A percentile compares a stretch with the other conserved stretches of the same genome.
Evolutionary conservation across 139 green algal species (phyloP).

Genomic region (Chlamydomonas urium): DNA sequence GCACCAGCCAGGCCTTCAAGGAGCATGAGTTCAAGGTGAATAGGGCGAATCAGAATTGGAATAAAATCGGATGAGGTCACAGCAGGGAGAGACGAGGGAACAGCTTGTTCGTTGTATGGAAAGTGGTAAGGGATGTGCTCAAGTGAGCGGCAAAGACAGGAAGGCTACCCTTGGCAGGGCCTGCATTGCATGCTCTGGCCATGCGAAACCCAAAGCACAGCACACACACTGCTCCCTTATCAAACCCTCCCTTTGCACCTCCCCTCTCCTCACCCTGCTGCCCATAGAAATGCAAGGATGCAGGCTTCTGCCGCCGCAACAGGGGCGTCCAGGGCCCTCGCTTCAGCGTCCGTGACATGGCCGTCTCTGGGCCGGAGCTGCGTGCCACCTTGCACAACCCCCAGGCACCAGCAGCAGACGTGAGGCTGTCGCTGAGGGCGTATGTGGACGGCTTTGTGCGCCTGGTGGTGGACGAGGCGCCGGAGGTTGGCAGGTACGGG

Average conservation of each 20-base stretch:
- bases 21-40: slow-evolving; percentile 87
- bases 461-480: slow-evolving; percentile 71
- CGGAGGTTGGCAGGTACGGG: neutral
- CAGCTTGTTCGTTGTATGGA: too few species aligned
- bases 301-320: slow-evolving; percentile 83
- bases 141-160: too few species aligned
- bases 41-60: too few species aligned
- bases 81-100: too few species aligned
- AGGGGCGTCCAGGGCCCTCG: slow-evolving; percentile 42
- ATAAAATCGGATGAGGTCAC: too few species aligned
- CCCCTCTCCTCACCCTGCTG: neutral
- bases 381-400: slow-evolving; percentile 51
- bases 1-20: too few species aligned
- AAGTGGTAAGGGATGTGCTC: too few species aligned
- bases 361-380: slow-evolving; percentile 46
- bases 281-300: slow-evolving; percentile 76
- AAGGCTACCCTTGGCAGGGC: too few species aligned
- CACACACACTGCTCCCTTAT: too few species aligned
- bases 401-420: slow-evolving; percentile 17
- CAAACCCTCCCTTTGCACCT: too few species aligned
- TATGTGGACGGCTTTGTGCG: slow-evolving; percentile 67
- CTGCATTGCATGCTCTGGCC: too few species aligned
- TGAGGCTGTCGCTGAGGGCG: slow-evolving; percentile 56
- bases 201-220: too few species aligned
- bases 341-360: slow-evolving; percentile 53